Evolutionary conservation across 805 yeast species (phyloP).

Genomic region (Lachancea nothofagi): DNA sequence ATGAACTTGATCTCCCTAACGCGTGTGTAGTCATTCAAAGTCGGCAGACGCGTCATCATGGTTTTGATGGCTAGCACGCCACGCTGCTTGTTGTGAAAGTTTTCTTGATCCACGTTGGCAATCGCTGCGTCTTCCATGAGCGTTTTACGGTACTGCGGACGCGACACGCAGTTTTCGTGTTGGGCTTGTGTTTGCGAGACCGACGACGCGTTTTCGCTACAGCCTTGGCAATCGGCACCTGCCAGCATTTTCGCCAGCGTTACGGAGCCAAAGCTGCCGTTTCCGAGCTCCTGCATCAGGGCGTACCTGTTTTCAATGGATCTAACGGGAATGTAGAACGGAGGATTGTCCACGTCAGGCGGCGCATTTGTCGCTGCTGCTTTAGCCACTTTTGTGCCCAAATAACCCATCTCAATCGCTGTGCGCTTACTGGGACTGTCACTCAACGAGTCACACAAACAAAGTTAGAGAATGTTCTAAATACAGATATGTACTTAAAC

Average conservation of each 20-base stretch:
- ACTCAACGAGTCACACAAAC: too few relatives aligned
- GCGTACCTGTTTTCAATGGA: slow-evolving; percentile 42
- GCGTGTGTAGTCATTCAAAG: slow-evolving; percentile 50
- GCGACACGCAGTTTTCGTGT: neutral
- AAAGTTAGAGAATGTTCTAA: too few relatives aligned
- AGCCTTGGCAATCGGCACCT: slow-evolving; percentile 25
- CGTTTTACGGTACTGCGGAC: slow-evolving; percentile 32
- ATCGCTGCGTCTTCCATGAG: slow-evolving; percentile 39
- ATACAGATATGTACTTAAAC: too few relatives aligned
- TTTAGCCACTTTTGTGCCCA: slow-evolving; percentile 14
- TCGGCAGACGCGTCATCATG: slow-evolving; percentile 51
- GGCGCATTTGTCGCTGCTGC: slow-evolving; percentile 25
- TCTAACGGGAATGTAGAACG: slow-evolving; percentile 40
- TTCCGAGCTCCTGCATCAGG: slow-evolving; percentile 52
- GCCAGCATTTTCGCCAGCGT: slow-evolving; percentile 45
- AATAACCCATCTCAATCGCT: slow-evolving; percentile 5
- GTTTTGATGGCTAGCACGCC: slow-evolving; percentile 74
- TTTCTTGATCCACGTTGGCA: slow-evolving; percentile 24
- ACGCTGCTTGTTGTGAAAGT: slow-evolving; percentile 31
- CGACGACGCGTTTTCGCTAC: neutral
- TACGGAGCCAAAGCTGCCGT: slow-evolving; percentile 74
- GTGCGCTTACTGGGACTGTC: neutral
- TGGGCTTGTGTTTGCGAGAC: slow-evolving; percentile 1
- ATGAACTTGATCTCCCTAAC: slow-evolving; percentile 68
- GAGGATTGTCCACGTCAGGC: slow-evolving; percentile 37